Evolutionary conservation across 345 rosid genomes (phyloP).

Genomic region (Stellera chamaejasme): DNA sequence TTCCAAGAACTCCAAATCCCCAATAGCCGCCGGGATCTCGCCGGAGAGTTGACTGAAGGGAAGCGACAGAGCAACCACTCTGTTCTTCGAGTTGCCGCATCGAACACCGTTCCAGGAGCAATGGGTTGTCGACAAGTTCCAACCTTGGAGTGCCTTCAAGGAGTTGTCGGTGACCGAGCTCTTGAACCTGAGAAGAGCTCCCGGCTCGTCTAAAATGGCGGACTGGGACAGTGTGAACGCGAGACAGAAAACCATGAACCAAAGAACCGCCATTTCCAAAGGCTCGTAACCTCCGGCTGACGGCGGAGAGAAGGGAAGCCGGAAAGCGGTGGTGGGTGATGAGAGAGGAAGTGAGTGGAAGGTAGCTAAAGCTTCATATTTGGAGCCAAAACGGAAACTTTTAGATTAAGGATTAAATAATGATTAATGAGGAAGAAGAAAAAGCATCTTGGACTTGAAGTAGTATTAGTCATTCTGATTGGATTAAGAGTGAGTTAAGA

Average conservation of each 20-base stretch:
- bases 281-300: background rate
- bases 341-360: conserved; percentile 1
- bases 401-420: background rate
- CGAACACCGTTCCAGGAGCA: conserved; percentile 48
- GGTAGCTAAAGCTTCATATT: conserved; percentile 4
- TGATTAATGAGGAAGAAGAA: background rate
- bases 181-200: conserved; percentile 42
- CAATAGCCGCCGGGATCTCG: conserved; percentile 34
- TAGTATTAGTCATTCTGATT: background rate
- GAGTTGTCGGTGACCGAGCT: conserved; percentile 31
- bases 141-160: conserved; percentile 28
- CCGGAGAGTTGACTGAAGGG: conserved; percentile 37
- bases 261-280: conserved; percentile 13
- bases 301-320: background rate
- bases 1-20: conserved; percentile 32
- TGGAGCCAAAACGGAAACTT: conserved; percentile 8
- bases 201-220: conserved; percentile 14
- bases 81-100: conserved; percentile 25
- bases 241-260: conserved; percentile 13
- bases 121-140: conserved; percentile 26
- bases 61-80: conserved; percentile 33
- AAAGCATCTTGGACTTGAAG: too few relatives aligned
- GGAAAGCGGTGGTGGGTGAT: background rate
- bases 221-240: conserved; percentile 12
- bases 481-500: background rate